Evolutionary conservation across 2,329 filamentous ascomycete genomes (phyloP), one percentile per base, ranked within the genome.

Genomic region (Botryotinia globosa): DNA sequence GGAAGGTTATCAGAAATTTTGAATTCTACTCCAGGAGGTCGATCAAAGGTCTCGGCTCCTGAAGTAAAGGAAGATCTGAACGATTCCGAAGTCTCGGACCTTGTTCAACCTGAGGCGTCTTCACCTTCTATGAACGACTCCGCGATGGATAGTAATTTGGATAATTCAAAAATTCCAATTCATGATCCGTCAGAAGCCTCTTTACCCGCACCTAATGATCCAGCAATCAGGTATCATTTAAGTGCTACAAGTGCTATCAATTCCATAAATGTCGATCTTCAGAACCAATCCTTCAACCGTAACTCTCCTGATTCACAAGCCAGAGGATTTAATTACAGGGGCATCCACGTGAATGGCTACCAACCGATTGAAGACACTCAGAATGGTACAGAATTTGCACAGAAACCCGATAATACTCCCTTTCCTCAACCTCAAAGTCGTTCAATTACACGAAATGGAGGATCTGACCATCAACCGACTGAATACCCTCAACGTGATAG

Each of bases 1-100:
- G 65, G 48, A 32, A 67, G 48, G 37, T 42, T 67, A 2, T 56
- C 65, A 22, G 65, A 67, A 67, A 67, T 67, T 32, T 22, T 67
- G 25, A 67, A 56, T 32, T 42, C 48, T 6, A 67, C 34, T 56
- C 48, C 34, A 5, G 65, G 48, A 37, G 64, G 45, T 54, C 22
- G 32, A 54, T 66, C 64, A 8, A 54, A 51, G 8, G 6, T 29
- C 25, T 34, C 64, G 8, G n/a, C 32, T 20, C 22, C 8, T 48
- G 32, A 39, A 25, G 25, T 37, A 8, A 66, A 29, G 64, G 29
- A 25, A 20, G 34, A 42, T 20, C 32, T 20, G 22, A 8, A 29
- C 32, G 34, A 10, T 54, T 39, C 25, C 39, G 45, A 54, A 39
- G 64, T 25, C 25, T 66, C 59, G 39, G 39, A 42, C 29, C 37